Conservation (phyloP, 352 stramenopile genomes). For the Phytophthora tentaculata region DNA sequence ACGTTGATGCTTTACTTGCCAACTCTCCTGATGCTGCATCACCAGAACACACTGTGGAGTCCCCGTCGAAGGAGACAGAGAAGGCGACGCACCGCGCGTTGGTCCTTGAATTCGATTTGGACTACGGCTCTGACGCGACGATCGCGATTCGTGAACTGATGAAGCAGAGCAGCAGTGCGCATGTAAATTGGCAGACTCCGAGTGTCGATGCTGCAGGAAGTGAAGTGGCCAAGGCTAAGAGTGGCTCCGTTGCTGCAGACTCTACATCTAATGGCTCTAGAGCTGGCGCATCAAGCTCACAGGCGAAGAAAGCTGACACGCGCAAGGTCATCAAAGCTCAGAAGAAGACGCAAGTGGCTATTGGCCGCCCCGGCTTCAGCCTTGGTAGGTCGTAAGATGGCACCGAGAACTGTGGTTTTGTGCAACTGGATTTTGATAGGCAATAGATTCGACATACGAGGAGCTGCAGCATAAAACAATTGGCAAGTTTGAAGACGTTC, state of each 20-base stretch:
- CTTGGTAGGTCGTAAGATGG: slow-evolving; percentile 75
- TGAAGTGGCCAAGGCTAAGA: slow-evolving; percentile 10
- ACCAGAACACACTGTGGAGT: neutral
- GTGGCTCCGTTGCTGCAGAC: slow-evolving; percentile 4
- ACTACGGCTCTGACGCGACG: slow-evolving; percentile 88
- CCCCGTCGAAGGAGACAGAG: slow-evolving; percentile 11
- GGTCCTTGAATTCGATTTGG: slow-evolving; percentile 67
- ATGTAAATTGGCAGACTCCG: slow-evolving; percentile 65
- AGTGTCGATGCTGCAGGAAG: slow-evolving; percentile 3
- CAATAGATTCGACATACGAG: slow-evolving; percentile 10
- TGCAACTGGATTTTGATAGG: slow-evolving; percentile 1
- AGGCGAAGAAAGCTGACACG: slow-evolving; percentile 46
- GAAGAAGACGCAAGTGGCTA: slow-evolving; percentile 83
- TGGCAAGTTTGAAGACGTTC: neutral
- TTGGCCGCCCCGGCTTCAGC: slow-evolving; percentile 81
- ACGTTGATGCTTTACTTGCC: slow-evolving; percentile 74
- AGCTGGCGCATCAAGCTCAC: slow-evolving; percentile 1
- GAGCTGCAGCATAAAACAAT: slow-evolving; percentile 2
- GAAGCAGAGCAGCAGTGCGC: slow-evolving; percentile 89
- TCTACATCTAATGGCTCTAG: slow-evolving; percentile 1
- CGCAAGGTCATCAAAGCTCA: slow-evolving; percentile 59
- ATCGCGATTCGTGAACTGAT: slow-evolving; percentile 95
- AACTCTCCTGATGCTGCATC: slow-evolving; percentile 7
- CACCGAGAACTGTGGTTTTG: too few relatives aligned
- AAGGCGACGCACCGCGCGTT: slow-evolving; percentile 42